Evolutionary conservation across 2,329 filamentous ascomycete genomes (phyloP), one percentile per base, ranked within the genome.

Genomic region (Aspergillus ochraceoroseus): DNA sequence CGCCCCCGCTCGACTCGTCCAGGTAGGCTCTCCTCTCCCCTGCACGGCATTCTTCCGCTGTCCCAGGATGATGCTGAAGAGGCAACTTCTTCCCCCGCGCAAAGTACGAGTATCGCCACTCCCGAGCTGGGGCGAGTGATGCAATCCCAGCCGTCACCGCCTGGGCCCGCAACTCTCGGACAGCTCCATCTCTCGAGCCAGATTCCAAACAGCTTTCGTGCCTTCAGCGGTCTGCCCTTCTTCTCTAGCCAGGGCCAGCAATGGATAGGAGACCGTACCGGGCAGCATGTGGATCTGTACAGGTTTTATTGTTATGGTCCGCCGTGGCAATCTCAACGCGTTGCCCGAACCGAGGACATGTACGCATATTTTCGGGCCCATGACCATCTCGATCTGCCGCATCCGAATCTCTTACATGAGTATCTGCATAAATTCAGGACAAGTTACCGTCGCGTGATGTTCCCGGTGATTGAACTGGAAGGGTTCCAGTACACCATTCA

Each of bases 241-340:
- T 44, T 36, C 32, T 44, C 42, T 2, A 13, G 27, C 5, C 22
- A 30, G 18, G 25, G 32, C 20, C 27, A 15, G 8, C 15, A 32
- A n/a, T 44, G 36, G 36, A 36, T 44, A 2, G 28, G 28, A 9
- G n/a, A 31, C 6, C 36, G 30, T 19, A 34, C 30, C 4, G 31
- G 42, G 6, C 23, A 44, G 19, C 9, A 11, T 1, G 17, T 32
- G 1, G 22, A 37, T 8, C 33, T 40, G 3, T n/a, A 25, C 5
- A 27, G n/a, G 6, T n/a, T 36, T 4, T 40, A 17, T 18, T 2
- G 11, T 5, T 11, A n/a, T 12, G 31, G 32, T 3, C n/a, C 19
- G 2, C 25, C 23, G 7, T 41, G 18, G 32, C 18, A 23, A 4
- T 14, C 20, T 1, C 25, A 28, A 7, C 8, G 9, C 3, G 6